Evolutionary conservation across 805 yeast species (phyloP).

Genomic region (Pichia ethanolica): DNA sequence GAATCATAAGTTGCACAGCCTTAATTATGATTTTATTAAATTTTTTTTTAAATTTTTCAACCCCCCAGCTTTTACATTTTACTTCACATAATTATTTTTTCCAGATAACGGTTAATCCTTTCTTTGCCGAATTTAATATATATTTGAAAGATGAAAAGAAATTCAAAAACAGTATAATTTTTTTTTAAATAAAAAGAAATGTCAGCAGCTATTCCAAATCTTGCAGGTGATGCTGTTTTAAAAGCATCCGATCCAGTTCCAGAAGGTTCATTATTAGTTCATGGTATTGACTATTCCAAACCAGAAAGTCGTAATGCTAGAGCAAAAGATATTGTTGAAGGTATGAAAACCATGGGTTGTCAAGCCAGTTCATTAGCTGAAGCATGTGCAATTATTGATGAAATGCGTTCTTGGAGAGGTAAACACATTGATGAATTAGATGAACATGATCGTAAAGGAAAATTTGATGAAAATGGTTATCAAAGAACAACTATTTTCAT

Average conservation of each 20-base stretch:
- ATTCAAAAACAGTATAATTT: too few relatives aligned
- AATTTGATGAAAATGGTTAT: constrained; percentile 66
- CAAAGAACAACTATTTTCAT: constrained; percentile 87
- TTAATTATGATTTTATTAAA: neutral
- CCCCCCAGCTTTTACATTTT: neutral
- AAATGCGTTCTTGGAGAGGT: constrained; percentile 94
- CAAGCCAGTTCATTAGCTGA: constrained; percentile 82
- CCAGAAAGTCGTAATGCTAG: constrained; percentile 67
- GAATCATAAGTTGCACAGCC: too few relatives aligned
- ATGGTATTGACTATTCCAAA: constrained; percentile 84
- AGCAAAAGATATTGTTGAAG: constrained; percentile 68
- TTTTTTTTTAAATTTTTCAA: neutral
- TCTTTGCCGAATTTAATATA: too few relatives aligned
- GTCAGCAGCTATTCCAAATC: constrained; percentile 42
- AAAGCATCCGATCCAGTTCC: constrained; percentile 84
- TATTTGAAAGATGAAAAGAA: neutral
- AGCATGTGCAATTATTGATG: constrained; percentile 88
- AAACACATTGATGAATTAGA: constrained; percentile 57
- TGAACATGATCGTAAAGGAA: constrained; percentile 67
- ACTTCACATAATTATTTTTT: too few relatives aligned
- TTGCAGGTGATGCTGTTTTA: constrained; percentile 88
- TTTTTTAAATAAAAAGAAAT: constrained; percentile 3
- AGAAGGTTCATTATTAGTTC: constrained; percentile 65
- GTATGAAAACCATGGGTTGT: constrained; percentile 95
- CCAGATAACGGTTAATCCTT: too few relatives aligned